phyloP scores from a whole-genome alignment of 164 flowering plant species.

The Magnolia officinalis region DNA sequence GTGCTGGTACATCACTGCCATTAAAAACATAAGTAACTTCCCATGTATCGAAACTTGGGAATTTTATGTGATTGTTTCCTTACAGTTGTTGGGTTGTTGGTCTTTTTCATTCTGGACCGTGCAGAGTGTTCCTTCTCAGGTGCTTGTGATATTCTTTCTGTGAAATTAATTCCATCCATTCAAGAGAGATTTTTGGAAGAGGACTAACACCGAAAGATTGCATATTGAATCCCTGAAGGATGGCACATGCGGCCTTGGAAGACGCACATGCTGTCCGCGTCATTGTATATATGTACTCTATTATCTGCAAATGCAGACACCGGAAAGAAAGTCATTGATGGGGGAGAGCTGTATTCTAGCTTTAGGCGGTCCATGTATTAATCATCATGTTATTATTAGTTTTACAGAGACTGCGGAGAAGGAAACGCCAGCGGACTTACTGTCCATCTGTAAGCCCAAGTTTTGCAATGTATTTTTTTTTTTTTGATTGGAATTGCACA shows the following conservation, averaged over 20 bases:
- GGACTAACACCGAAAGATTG: conserved; percentile 1
- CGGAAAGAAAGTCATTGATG: conserved; percentile 17
- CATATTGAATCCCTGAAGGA: neutral
- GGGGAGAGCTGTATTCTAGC: conserved; percentile 30
- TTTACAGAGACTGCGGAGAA: neutral
- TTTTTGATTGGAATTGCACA: too few species aligned
- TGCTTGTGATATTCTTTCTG: conserved; percentile 11
- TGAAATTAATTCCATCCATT: conserved; percentile 5
- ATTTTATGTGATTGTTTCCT: conserved; percentile 2
- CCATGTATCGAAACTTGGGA: neutral
- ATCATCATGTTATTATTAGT: conserved; percentile 19
- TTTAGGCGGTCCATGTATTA: conserved; percentile 22
- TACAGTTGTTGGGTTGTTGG: too few species aligned
- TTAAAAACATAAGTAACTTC: neutral
- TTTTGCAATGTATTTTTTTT: neutral
- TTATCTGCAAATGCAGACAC: conserved; percentile 36
- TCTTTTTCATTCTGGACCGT: conserved; percentile 22
- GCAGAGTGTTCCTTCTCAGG: conserved; percentile 23
- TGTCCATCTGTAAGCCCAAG: neutral
- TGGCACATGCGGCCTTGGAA: neutral
- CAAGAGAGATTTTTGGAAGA: conserved; percentile 2
- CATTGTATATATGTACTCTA: conserved; percentile 44
- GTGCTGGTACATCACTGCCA: conserved; percentile 11
- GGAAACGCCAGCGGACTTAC: neutral
- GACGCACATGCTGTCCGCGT: conserved; percentile 4